Conservation (phyloP, 257 asterid genomes). For the Przewalskia tangutica region DNA sequence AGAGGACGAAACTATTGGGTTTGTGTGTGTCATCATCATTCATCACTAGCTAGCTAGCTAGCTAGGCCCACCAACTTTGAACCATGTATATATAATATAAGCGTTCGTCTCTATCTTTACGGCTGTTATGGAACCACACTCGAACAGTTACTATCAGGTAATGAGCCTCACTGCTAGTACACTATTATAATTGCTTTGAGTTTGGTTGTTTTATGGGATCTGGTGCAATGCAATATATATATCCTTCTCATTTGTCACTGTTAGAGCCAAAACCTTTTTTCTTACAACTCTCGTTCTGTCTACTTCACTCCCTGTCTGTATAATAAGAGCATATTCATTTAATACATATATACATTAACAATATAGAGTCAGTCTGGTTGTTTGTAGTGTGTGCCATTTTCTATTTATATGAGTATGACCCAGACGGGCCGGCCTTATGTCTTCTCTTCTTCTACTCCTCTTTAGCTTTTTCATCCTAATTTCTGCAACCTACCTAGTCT, state of each 20-base stretch:
- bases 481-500: too few relatives aligned
- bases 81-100: neutral
- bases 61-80: neutral
- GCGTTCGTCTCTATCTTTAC: neutral
- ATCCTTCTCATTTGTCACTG: neutral
- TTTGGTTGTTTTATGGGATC: neutral
- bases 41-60: neutral
- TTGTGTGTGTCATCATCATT: neutral
- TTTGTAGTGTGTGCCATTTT: neutral
- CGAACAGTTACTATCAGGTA: neutral
- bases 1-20: too few relatives aligned
- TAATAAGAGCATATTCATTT: neutral
- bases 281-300: neutral
- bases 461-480: too few relatives aligned
- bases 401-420: neutral
- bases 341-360: neutral
- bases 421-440: neutral
- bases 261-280: neutral
- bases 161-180: neutral
- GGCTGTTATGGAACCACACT: neutral
- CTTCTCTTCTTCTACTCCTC: too few relatives aligned
- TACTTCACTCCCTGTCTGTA: neutral
- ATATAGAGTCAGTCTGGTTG: neutral
- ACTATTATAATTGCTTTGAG: neutral
- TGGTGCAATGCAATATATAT: neutral